These are phyloP conservation scores for Chimonanthus praecox DNA, from an alignment of 164 flowering plant genomes.

Conservation along the genomic window DNA sequence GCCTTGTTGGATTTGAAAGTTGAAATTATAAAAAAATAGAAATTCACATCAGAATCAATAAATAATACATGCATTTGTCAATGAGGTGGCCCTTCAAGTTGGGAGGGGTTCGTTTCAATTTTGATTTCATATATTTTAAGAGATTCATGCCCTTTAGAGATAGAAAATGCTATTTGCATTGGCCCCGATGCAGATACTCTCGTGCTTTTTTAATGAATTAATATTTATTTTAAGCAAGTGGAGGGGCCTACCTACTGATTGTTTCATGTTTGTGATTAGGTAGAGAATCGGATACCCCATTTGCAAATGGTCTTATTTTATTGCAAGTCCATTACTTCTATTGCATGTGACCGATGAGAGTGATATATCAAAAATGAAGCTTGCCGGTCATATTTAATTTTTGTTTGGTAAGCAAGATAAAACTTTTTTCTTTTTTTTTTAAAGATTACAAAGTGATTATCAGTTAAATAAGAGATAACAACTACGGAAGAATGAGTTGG, in stretches of 20 bases:
- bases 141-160: not conserved
- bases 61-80: not conserved
- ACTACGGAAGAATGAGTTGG: too few relatives aligned
- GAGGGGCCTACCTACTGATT: not conserved
- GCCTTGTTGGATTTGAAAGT: not conserved
- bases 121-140: not conserved
- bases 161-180: not conserved
- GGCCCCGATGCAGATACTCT: not conserved
- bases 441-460: too few relatives aligned
- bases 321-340: too few relatives aligned
- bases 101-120: not conserved
- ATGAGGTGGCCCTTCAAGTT: not conserved
- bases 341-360: not conserved
- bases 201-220: not conserved
- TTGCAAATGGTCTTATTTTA: too few relatives aligned
- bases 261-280: not conserved
- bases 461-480: too few relatives aligned
- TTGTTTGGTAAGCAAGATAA: not conserved
- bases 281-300: not conserved
- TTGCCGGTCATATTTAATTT: not conserved
- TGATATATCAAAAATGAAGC: not conserved
- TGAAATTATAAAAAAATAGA: not conserved
- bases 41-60: not conserved
- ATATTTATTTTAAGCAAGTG: not conserved
- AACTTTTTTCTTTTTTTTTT: not conserved